Conservation (phyloP, 345 rosid species). For the Nephelium lappaceum region DNA sequence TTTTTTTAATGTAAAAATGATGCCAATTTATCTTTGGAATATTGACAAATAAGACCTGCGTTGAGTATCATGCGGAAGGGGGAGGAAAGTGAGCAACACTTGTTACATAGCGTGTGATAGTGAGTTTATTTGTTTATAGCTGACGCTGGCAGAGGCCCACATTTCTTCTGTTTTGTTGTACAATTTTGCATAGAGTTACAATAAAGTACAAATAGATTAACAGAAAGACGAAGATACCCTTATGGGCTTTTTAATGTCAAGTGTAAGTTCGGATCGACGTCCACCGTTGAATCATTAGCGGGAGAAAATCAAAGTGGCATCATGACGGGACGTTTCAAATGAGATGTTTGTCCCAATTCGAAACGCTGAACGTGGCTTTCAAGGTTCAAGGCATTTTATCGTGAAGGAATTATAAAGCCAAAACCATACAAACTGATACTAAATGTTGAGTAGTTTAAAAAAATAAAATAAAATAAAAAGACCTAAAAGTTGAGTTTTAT, state of each 20-base stretch:
- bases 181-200: background rate
- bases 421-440: too few relatives aligned
- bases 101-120: too few relatives aligned
- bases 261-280: background rate
- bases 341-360: background rate
- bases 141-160: background rate
- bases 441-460: too few relatives aligned
- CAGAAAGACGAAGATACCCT: background rate
- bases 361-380: too few relatives aligned
- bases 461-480: too few relatives aligned
- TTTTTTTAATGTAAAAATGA: too few relatives aligned
- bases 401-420: too few relatives aligned
- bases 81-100: too few relatives aligned
- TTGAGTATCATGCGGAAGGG: too few relatives aligned
- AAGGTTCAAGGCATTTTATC: background rate
- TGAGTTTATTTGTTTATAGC: background rate
- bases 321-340: background rate
- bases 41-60: too few relatives aligned
- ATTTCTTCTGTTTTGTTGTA: background rate
- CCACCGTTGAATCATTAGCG: background rate
- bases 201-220: background rate
- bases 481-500: too few relatives aligned
- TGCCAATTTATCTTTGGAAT: too few relatives aligned
- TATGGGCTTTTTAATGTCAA: background rate
- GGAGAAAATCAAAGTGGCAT: background rate